Base-by-base conservation (phyloP, 257 asterid species). In the Fraxinus americana region DNA sequence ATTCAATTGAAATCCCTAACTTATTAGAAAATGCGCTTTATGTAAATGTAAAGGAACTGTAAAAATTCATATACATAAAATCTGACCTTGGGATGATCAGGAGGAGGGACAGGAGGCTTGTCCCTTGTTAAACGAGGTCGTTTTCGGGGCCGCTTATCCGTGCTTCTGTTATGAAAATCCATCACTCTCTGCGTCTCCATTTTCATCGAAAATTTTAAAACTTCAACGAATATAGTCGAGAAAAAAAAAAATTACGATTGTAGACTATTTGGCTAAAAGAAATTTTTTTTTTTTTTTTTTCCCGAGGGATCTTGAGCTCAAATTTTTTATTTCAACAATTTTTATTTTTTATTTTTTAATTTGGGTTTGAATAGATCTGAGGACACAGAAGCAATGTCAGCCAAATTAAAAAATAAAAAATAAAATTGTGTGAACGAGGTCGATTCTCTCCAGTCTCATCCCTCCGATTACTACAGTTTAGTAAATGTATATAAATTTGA, bases 51-150 rank as follows among this genome's bases (percentile, higher is more conserved):
- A 23, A 1, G 65, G 69, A 71, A 72, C 32, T 17, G 63, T 7
- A 67, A 11, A 41, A 54, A 68, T 10, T 70, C 13, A 52, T 12
- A 79, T 61, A 29, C 6, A 36, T 25, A 66, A 32, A 81, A 83
- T 71, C 77, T 72, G 48, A 88, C 92, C 90, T 88, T 89, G 5
- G 89, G 86, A 73, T 89, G 88, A 81, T 85, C 83, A 27, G 87
- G 90, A 78, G 87, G 85, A 43, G 84, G 87, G 70, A 71, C 66
- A 54, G 97, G 91, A 19, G 89, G 86, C 67, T 82, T 79, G 71
- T 92, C 95, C 95, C 97, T 90, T 30, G 98, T 52, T 78, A 93
- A 87, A 79, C 94, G 94, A 75, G 91, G 97, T 48, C 96, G 89
- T 82, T 93, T 93, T 57, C 94, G 88, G 68, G 97, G 97, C 57